phyloP scores from a whole-genome alignment of 2,329 filamentous ascomycete species.

The Trichoderma arundinaceum region DNA sequence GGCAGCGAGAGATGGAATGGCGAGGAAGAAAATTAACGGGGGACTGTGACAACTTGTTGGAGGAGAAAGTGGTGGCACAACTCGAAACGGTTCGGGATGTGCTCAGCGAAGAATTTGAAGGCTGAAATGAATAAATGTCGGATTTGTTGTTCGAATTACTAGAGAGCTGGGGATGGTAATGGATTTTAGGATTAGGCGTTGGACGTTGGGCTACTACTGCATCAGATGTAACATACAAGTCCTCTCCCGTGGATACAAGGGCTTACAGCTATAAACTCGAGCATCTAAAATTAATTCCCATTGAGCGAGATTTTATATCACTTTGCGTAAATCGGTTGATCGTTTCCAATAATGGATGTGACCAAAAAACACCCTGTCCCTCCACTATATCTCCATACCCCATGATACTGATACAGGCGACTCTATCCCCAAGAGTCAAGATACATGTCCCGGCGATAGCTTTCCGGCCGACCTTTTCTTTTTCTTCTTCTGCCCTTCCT shows the following conservation, averaged over 20 bases:
- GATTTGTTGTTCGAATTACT: constrained; percentile 34
- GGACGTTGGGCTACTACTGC: constrained; percentile 28
- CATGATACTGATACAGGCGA: constrained; percentile 28
- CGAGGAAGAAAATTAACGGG: constrained; percentile 49
- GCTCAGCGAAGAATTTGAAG: constrained; percentile 58
- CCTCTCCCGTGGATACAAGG: constrained; percentile 16
- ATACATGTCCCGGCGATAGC: not conserved
- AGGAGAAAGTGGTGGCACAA: constrained; percentile 76
- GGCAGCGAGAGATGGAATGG: constrained; percentile 73
- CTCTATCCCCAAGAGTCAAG: constrained; percentile 9
- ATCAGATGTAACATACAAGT: constrained; percentile 25
- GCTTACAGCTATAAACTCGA: constrained; percentile 16
- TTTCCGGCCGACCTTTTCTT: not conserved
- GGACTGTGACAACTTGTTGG: constrained; percentile 67
- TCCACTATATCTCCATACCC: constrained; percentile 8
- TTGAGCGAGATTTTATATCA: constrained; percentile 29
- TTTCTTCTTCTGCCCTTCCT: not conserved
- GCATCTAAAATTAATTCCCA: constrained; percentile 29
- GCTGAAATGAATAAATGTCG: constrained; percentile 32
- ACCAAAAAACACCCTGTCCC: constrained; percentile 2
- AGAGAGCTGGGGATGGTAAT: constrained; percentile 23
- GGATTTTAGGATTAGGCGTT: constrained; percentile 31
- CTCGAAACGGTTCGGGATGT: constrained; percentile 65
- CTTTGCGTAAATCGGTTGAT: not conserved
- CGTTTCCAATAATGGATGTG: not conserved